These are phyloP conservation scores for Avena insularis DNA, from an alignment of 176 grass and related monocot species.

Conservation along the genomic window DNA sequence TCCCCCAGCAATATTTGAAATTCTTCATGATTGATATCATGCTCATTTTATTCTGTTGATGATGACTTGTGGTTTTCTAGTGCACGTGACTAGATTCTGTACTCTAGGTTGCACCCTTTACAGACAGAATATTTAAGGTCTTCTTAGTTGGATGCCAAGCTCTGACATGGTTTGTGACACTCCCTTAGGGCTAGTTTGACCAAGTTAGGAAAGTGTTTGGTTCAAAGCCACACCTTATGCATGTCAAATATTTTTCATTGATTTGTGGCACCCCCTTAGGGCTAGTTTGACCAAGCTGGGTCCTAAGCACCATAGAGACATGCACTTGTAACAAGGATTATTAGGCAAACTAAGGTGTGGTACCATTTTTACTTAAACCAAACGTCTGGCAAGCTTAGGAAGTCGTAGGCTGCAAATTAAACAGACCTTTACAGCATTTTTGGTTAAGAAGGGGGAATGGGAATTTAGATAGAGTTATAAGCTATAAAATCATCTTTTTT, in stretches of 20 bases:
- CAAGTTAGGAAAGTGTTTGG: background rate
- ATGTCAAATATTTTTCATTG: background rate
- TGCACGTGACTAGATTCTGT: background rate
- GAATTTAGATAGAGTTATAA: background rate
- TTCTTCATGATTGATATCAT: background rate
- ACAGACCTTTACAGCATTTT: background rate
- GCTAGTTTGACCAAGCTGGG: conserved; percentile 1
- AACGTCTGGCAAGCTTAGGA: background rate
- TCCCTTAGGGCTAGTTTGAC: conserved; percentile 11
- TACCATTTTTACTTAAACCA: background rate
- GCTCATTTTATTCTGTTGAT: conserved; percentile 1
- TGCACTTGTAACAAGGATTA: conserved; percentile 1
- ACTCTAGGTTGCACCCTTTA: background rate
- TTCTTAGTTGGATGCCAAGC: conserved; percentile 1
- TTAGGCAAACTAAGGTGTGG: background rate
- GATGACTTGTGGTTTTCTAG: background rate
- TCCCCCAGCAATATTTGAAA: background rate
- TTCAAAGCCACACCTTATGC: conserved; percentile 20
- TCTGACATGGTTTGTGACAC: background rate
- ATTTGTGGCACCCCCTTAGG: background rate
- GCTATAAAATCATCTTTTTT: background rate
- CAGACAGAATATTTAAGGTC: background rate
- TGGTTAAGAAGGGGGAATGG: background rate
- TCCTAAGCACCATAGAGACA: background rate
- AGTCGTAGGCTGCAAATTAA: background rate